These are phyloP conservation scores for Prosopis cineraria DNA, from an alignment of 306 rosid genomes.

Conservation along the genomic window DNA sequence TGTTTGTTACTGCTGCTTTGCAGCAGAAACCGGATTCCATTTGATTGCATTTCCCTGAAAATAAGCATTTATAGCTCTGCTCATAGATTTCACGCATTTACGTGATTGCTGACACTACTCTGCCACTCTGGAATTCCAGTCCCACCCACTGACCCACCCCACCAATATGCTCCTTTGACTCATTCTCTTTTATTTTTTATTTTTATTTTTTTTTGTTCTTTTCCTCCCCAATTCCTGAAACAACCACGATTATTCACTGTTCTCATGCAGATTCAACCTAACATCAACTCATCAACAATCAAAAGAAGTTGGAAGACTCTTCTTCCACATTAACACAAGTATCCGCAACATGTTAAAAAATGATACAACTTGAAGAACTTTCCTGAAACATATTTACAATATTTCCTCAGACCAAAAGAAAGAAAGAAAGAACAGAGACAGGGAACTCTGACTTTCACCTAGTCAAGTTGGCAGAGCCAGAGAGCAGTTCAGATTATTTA, in stretches of 20 bases:
- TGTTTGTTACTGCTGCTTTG: background rate
- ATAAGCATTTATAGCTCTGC: conserved; percentile 34
- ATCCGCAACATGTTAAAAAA: conserved; percentile 2
- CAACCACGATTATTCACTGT: background rate
- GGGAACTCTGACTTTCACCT: background rate
- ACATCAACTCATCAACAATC: background rate
- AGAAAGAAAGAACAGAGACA: background rate
- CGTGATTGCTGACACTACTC: conserved; percentile 24
- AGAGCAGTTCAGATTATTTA: conserved; percentile 49
- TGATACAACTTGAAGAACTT: conserved; percentile 13
- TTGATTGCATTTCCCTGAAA: conserved; percentile 33
- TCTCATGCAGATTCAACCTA: background rate
- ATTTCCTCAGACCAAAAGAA: background rate
- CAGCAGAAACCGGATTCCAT: background rate
- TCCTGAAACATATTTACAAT: conserved; percentile 39
- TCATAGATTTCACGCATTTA: conserved; percentile 33
- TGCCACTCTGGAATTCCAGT: conserved; percentile 18
- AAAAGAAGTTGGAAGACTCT: background rate
- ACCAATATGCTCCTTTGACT: conserved; percentile 21
- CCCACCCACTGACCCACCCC: conserved; percentile 4
- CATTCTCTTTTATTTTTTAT: background rate
- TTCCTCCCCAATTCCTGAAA: no score
- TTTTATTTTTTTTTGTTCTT: no score
- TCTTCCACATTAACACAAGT: conserved; percentile 5
- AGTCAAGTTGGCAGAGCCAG: conserved; percentile 15